Conservation (phyloP, 2,329 filamentous ascomycete species). For the Trichoderma aggressivum region DNA sequence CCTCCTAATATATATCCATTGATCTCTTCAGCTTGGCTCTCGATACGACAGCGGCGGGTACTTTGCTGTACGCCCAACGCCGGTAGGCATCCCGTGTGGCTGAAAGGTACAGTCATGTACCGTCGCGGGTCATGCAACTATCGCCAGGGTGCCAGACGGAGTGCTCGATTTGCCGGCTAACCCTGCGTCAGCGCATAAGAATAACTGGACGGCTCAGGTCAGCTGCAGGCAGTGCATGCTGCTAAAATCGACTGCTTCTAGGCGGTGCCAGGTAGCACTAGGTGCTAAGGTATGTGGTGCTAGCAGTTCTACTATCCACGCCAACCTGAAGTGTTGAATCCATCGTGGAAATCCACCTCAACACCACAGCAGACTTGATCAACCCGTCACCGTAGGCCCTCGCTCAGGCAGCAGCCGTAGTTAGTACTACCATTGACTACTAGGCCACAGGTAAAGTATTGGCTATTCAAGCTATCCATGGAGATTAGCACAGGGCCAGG, state of each 20-base stretch:
- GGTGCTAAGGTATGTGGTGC: not conserved
- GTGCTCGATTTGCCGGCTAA: not conserved
- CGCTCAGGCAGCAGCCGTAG: not conserved
- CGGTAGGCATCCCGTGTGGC: slow-evolving; percentile 7
- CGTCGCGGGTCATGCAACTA: slow-evolving; percentile 1
- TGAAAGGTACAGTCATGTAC: not conserved
- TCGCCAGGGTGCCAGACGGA: not conserved
- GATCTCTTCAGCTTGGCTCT: not conserved
- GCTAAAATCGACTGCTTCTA: not conserved
- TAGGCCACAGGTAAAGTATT: too few species aligned
- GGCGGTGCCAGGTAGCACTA: not conserved
- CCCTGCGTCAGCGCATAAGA: not conserved
- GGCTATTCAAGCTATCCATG: too few species aligned
- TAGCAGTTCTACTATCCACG: not conserved
- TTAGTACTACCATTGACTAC: too few species aligned
- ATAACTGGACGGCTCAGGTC: not conserved
- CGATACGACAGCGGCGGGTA: not conserved
- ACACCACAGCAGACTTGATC: not conserved
- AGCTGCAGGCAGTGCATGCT: slow-evolving; percentile 16
- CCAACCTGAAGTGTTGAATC: not conserved
- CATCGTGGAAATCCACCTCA: not conserved
- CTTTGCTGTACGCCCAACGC: not conserved
- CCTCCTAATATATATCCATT: not conserved
- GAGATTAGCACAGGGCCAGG: too few species aligned
- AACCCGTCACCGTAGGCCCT: not conserved